Base-by-base conservation (phyloP, 768 basidiomycete species). In the Kwoniella newhampshirensis region DNA sequence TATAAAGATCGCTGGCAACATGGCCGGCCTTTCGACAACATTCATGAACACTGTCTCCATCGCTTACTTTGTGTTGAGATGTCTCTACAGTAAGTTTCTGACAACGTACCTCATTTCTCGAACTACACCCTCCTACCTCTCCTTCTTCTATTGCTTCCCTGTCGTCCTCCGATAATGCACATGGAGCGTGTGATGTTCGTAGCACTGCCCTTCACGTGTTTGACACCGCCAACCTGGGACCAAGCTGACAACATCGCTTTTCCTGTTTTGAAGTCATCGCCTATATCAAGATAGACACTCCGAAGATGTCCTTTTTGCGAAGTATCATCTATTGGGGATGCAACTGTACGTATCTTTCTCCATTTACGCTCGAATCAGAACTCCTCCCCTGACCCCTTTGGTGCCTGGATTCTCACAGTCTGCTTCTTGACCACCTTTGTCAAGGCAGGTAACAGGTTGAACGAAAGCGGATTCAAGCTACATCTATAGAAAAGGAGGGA, bases 1-100 rank as follows among this genome's bases (percentile, higher is more conserved):
- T n/a, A n/a, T 21, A 13, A 20, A 70, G 68, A 49, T 71, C 40
- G 70, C 67, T 5, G 70, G 70, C 4, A 71, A 71, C 43, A 44
- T 41, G 4, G 59, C 59, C 1, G 70, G 67, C 12, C 47, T 71
- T 11, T 44, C 59, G 11, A 26, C 62, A 0, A 37, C 43, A 13
- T 71, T 47, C 36, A 68, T 71, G 67, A 71, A 66, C 57, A 54
- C 37, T 17, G 57, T 69, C 55, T 55, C 62, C 1, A 44, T 51
- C 20, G 53, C 32, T 2, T 72, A 67, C 56, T 62, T 72, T 32
- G 23, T 54, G 4, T 21, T 65, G 8, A 39, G 67, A 39, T 63
- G 59, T 43, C 23, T 53, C 2, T 67, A 67, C 57, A 60, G 67
- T 72, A 36, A 43, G 65, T 65, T 26, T 6, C 13, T 32, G 32